A percentile compares a stretch with the other conserved stretches of the same genome.
phyloP scores from a whole-genome alignment of 192 early-diverging fungal species.

The Coemansia sp. region DNA sequence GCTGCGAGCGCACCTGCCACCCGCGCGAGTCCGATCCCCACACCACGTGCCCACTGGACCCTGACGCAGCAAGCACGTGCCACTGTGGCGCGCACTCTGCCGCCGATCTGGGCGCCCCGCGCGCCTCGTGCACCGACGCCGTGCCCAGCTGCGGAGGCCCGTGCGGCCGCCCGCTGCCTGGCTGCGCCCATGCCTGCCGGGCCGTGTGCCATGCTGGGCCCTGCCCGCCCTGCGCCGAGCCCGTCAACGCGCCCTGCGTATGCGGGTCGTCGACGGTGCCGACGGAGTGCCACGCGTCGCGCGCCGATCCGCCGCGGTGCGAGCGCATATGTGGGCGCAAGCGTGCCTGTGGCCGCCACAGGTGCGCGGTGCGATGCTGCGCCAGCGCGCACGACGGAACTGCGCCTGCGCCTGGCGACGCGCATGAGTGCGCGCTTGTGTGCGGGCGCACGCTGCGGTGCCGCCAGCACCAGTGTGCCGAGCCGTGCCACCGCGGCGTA shows the following conservation, averaged over 20 bases:
- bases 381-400: constrained; percentile 44
- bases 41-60: constrained; percentile 41
- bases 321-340: constrained; percentile 63
- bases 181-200: constrained; percentile 65
- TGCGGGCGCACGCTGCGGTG: constrained; percentile 82
- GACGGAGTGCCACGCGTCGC: constrained; percentile 40
- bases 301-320: constrained; percentile 59
- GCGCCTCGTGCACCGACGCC: constrained; percentile 43
- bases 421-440: constrained; percentile 66
- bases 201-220: constrained; percentile 64
- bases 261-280: constrained; percentile 58
- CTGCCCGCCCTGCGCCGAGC: constrained; percentile 64
- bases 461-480: constrained; percentile 76
- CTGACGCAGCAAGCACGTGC: constrained; percentile 23
- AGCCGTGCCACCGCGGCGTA: constrained; percentile 75
- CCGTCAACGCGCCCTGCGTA: constrained; percentile 61
- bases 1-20: constrained; percentile 66
- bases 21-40: constrained; percentile 10
- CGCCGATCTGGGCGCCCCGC: constrained; percentile 19
- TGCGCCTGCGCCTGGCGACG: constrained; percentile 19
- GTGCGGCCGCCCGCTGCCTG: constrained; percentile 28
- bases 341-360: constrained; percentile 73
- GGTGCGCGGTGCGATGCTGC: constrained; percentile 69
- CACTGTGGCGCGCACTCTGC: constrained; percentile 40
- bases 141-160: constrained; percentile 45